A percentile compares a stretch with the other conserved stretches of the same genome.
phyloP scores from a whole-genome alignment of 495 filamentous ascomycete species.

The Trichoderma parareesei region DNA sequence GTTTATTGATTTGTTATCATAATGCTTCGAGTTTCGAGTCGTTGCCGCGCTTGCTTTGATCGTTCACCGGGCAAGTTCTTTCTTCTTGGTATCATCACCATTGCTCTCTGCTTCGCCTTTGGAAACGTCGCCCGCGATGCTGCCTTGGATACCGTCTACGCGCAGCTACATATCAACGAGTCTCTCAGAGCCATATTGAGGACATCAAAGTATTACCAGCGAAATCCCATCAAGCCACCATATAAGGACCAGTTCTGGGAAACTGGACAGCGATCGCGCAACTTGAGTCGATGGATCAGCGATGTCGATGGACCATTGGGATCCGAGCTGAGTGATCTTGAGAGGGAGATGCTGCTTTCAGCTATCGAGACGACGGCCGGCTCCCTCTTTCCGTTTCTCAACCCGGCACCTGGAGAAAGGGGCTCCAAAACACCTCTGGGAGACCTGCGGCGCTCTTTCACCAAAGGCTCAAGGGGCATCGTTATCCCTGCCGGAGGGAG shows the following conservation, averaged over 20 bases:
- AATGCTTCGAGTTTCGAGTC: neutral
- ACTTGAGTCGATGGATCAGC: constrained; percentile 10
- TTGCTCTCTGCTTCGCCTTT: neutral
- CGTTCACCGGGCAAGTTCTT: neutral
- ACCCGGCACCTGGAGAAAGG: neutral
- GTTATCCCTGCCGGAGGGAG: constrained; percentile 11
- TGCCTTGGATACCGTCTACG: neutral
- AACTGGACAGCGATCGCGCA: constrained; percentile 2
- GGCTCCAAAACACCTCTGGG: neutral
- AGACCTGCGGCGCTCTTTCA: constrained; percentile 1
- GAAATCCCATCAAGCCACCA: constrained; percentile 1
- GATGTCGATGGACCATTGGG: neutral
- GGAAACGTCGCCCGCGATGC: neutral
- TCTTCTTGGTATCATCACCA: neutral
- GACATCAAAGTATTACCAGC: neutral
- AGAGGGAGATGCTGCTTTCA: neutral
- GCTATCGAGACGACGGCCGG: neutral
- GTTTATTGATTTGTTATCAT: neutral
- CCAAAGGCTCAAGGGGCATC: constrained; percentile 8
- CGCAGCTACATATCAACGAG: neutral
- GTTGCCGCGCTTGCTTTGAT: neutral
- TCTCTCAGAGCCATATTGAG: neutral
- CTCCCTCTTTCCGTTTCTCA: constrained; percentile 12
- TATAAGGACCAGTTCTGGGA: constrained; percentile 14
- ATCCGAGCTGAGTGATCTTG: neutral